Conservation (phyloP, 805 yeast species). For the Starmera dryadoides region DNA sequence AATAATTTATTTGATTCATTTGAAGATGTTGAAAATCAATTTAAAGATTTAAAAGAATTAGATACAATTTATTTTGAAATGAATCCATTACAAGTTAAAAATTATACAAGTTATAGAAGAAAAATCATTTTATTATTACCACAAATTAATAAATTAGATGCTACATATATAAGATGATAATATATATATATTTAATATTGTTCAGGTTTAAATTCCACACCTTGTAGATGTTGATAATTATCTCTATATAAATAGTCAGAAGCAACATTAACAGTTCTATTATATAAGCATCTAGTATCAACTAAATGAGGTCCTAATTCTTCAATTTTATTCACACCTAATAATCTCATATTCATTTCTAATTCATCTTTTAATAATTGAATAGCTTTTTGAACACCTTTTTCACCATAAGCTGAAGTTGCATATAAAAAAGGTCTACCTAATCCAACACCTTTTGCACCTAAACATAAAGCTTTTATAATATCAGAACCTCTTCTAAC, state of each 20-base stretch:
- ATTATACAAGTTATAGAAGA: slow-evolving; percentile 78
- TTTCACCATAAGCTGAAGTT: slow-evolving; percentile 55
- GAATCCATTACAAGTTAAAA: slow-evolving; percentile 72
- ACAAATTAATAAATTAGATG: slow-evolving; percentile 79
- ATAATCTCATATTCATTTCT: slow-evolving; percentile 68
- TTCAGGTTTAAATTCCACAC: slow-evolving; percentile 39
- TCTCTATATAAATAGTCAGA: slow-evolving; percentile 45
- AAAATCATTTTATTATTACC: slow-evolving; percentile 69
- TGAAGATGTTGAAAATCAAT: slow-evolving; percentile 58
- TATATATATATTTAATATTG: not conserved
- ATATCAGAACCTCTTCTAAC: slow-evolving; percentile 63
- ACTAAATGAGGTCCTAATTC: slow-evolving; percentile 56
- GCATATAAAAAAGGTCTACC: slow-evolving; percentile 66
- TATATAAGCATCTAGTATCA: slow-evolving; percentile 42
- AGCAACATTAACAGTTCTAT: slow-evolving; percentile 37
- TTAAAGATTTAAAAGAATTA: slow-evolving; percentile 53
- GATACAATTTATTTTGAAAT: slow-evolving; percentile 93
- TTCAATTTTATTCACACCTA: slow-evolving; percentile 59
- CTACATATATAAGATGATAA: slow-evolving; percentile 51
- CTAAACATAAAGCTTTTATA: slow-evolving; percentile 58
- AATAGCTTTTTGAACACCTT: slow-evolving; percentile 54
- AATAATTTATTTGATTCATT: slow-evolving; percentile 64
- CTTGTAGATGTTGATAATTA: slow-evolving; percentile 50
- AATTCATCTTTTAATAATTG: slow-evolving; percentile 64
- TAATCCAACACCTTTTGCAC: slow-evolving; percentile 65